A percentile compares a stretch with the other conserved stretches of the same genome.
phyloP scores from a whole-genome alignment of 306 rosid genomes.

The Hippophae tibetana region DNA sequence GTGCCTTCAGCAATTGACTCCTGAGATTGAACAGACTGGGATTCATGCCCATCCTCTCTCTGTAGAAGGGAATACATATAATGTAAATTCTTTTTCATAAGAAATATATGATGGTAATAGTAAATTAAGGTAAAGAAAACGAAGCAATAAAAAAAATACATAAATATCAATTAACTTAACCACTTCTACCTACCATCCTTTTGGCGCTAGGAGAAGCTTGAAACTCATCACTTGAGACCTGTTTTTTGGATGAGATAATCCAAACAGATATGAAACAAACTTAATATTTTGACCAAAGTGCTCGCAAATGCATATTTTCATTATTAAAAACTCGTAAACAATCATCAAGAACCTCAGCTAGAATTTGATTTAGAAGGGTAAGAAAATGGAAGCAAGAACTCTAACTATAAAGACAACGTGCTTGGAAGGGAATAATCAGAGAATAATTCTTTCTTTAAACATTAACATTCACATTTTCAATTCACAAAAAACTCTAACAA shows the following conservation, averaged over 20 bases:
- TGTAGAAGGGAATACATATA: slow-evolving; percentile 18
- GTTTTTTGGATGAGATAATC: slow-evolving; percentile 13
- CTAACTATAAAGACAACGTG: too few species aligned
- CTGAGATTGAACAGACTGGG: slow-evolving; percentile 25
- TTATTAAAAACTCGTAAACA: neutral
- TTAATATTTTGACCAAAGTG: neutral
- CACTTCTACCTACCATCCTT: slow-evolving; percentile 40
- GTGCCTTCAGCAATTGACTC: slow-evolving; percentile 28
- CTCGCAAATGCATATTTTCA: neutral
- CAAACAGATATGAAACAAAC: slow-evolving; percentile 12
- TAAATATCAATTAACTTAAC: too few species aligned
- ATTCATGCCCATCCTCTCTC: slow-evolving; percentile 57
- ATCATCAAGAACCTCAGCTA: neutral
- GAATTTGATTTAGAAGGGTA: too few species aligned
- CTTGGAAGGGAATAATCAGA: too few species aligned
- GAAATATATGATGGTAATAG: neutral
- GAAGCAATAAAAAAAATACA: neutral
- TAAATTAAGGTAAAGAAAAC: neutral
- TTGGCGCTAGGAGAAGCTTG: slow-evolving; percentile 14
- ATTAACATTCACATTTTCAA: too few species aligned
- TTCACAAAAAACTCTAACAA: too few species aligned
- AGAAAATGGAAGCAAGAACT: too few species aligned
- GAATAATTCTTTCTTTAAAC: too few species aligned
- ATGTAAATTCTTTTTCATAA: neutral
- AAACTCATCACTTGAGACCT: slow-evolving; percentile 33